These are phyloP conservation scores for Salvia miltiorrhiza DNA, from an alignment of 257 asterid species.

Conservation along the genomic window DNA sequence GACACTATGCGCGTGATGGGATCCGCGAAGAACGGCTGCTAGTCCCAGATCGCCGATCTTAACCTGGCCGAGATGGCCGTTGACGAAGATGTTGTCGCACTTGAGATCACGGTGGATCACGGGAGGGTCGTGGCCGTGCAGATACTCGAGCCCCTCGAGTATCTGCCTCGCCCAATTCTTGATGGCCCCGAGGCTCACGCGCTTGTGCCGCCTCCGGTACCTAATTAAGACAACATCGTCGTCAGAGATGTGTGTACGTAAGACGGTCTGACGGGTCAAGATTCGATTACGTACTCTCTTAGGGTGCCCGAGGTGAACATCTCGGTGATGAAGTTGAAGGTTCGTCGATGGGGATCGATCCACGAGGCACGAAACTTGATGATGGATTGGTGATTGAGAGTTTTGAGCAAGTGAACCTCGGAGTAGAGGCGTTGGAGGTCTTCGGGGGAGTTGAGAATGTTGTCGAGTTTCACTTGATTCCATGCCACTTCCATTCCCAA, in stretches of 20 bases:
- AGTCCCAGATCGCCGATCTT: slow-evolving; percentile 84
- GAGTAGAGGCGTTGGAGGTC: slow-evolving; percentile 65
- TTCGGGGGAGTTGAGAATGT: slow-evolving; percentile 42
- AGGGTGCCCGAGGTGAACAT: slow-evolving; percentile 85
- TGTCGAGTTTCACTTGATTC: slow-evolving; percentile 68
- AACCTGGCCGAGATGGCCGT: slow-evolving; percentile 81
- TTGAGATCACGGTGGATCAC: slow-evolving; percentile 85
- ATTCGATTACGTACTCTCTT: slow-evolving; percentile 63
- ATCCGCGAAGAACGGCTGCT: slow-evolving; percentile 61
- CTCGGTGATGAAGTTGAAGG: slow-evolving; percentile 80
- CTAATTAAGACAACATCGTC: slow-evolving; percentile 20
- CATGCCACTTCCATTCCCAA: slow-evolving; percentile 81
- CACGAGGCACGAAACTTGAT: slow-evolving; percentile 59
- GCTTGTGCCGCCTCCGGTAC: slow-evolving; percentile 52
- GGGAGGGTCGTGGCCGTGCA: slow-evolving; percentile 71
- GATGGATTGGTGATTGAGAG: slow-evolving; percentile 60
- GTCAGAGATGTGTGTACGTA: too few species aligned
- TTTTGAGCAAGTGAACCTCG: slow-evolving; percentile 76
- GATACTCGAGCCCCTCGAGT: slow-evolving; percentile 64
- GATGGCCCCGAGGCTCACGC: slow-evolving; percentile 47
- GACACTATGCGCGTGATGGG: slow-evolving; percentile 78
- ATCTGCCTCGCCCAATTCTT: slow-evolving; percentile 77
- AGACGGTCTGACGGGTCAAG: too few species aligned
- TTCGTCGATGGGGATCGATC: slow-evolving; percentile 49
- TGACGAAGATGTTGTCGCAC: slow-evolving; percentile 75